Percentiles rank a stretch among this genome's conserved stretches.
Evolutionary conservation across 2,329 filamentous ascomycete genomes (phyloP).

Genomic region (Colletotrichum sidae): DNA sequence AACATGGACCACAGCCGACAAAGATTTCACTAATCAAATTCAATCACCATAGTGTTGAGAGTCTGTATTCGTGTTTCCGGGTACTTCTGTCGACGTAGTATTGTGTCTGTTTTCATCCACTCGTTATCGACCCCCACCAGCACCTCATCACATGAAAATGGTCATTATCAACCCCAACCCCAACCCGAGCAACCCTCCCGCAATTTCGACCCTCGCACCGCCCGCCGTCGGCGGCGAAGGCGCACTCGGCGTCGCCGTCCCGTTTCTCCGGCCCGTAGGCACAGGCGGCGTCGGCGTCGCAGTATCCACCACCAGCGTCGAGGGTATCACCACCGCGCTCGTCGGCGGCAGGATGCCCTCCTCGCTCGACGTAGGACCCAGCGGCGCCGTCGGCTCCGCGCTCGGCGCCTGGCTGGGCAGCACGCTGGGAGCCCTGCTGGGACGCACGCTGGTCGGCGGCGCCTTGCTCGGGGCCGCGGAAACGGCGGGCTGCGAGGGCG

Average conservation of each 20-base stretch:
- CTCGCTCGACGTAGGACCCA: constrained; percentile 1
- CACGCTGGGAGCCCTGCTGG: not conserved
- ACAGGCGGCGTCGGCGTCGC: constrained; percentile 25
- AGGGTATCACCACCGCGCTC: constrained; percentile 18
- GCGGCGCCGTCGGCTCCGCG: not conserved
- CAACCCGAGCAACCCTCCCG: not conserved
- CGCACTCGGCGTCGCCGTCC: constrained; percentile 10
- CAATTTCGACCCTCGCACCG: constrained; percentile 4
- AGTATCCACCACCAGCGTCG: constrained; percentile 23
- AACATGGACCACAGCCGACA: no score
- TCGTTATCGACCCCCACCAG: no score
- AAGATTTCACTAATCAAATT: no score
- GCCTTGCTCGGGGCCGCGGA: not conserved
- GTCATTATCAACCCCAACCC: not conserved
- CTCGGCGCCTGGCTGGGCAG: not conserved
- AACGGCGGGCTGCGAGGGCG: constrained; percentile 3
- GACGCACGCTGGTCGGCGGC: not conserved
- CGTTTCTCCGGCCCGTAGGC: constrained; percentile 12
- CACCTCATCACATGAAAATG: not conserved
- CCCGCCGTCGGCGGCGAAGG: constrained; percentile 19
- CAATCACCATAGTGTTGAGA: no score
- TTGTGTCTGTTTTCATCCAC: no score
- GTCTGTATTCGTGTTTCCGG: no score
- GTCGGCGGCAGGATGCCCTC: constrained; percentile 25
- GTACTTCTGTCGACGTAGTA: no score